phyloP scores from a whole-genome alignment of 371 early-diverging fungal genomes.

The Mucor racemosus region DNA sequence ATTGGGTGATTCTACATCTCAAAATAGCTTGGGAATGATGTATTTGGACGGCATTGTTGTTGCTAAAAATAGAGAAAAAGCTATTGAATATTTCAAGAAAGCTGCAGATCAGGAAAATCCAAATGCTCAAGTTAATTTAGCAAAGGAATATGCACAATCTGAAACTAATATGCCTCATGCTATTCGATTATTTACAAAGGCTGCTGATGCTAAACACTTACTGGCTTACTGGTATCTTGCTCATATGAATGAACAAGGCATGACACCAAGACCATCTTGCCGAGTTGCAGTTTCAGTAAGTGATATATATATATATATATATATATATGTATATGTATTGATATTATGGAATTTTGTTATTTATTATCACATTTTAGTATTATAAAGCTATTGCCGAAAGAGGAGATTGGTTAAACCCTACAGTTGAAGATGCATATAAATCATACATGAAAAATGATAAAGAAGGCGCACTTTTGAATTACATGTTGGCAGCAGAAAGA shows the following conservation, averaged over 20 bases:
- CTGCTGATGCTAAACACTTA: conserved; percentile 66
- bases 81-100: conserved; percentile 59
- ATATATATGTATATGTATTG: background rate
- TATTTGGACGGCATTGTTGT: conserved; percentile 71
- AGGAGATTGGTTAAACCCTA: conserved; percentile 82
- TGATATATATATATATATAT: background rate
- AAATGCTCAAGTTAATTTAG: conserved; percentile 66
- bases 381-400: conserved; percentile 84
- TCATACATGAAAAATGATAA: conserved; percentile 65
- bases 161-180: conserved; percentile 39
- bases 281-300: conserved; percentile 62
- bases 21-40: conserved; percentile 86
- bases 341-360: background rate
- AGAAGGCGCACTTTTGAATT: conserved; percentile 44
- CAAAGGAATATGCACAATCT: conserved; percentile 41
- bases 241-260: conserved; percentile 61
- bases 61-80: conserved; percentile 51
- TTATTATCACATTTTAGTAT: conserved; percentile 40
- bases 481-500: conserved; percentile 35
- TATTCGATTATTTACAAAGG: conserved; percentile 41
- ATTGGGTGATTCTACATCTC: conserved; percentile 66
- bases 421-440: conserved; percentile 61
- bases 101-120: conserved; percentile 68
- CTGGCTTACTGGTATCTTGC: conserved; percentile 79
- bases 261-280: conserved; percentile 48